Conservation (phyloP, 2,329 filamentous ascomycete species). For the Fusarium sp. region DNA sequence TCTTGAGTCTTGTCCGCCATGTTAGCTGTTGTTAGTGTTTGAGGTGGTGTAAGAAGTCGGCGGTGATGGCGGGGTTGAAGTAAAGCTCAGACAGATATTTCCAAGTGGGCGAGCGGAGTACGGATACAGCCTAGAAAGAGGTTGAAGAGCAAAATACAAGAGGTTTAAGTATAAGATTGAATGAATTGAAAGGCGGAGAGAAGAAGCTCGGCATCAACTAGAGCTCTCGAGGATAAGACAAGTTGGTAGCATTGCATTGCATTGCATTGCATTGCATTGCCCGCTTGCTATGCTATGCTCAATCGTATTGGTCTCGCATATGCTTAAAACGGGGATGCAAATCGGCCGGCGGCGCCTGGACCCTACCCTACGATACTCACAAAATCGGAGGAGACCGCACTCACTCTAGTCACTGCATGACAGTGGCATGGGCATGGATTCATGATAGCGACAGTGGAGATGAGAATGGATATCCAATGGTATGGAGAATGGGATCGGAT, state of each 20-base stretch:
- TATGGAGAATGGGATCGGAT: not conserved
- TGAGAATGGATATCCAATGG: not conserved
- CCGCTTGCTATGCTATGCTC: constrained; percentile 14
- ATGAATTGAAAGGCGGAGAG: constrained; percentile 26
- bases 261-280: constrained; percentile 4
- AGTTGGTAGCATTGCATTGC: constrained; percentile 32
- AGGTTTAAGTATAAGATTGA: constrained; percentile 14
- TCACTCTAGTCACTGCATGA: not conserved
- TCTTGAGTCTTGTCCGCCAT: constrained; percentile 42
- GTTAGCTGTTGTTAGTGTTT: constrained; percentile 25
- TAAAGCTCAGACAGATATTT: constrained; percentile 18
- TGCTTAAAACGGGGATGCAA: constrained; percentile 40
- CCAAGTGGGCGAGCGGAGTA: constrained; percentile 8
- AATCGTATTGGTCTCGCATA: constrained; percentile 27
- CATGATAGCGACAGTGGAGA: constrained; percentile 10
- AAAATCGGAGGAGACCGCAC: constrained; percentile 33
- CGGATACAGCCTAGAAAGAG: not conserved
- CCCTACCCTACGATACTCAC: constrained; percentile 9
- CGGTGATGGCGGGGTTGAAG: constrained; percentile 16
- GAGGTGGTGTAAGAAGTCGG: constrained; percentile 5
- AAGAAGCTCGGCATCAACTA: constrained; percentile 23
- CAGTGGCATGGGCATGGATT: constrained; percentile 7
- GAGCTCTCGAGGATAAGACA: constrained; percentile 34
- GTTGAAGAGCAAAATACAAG: not conserved
- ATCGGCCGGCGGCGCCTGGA: constrained; percentile 21